Base-by-base conservation (phyloP, 1,284 basidiomycete species). In the Apiotrichum veenhuisii region DNA sequence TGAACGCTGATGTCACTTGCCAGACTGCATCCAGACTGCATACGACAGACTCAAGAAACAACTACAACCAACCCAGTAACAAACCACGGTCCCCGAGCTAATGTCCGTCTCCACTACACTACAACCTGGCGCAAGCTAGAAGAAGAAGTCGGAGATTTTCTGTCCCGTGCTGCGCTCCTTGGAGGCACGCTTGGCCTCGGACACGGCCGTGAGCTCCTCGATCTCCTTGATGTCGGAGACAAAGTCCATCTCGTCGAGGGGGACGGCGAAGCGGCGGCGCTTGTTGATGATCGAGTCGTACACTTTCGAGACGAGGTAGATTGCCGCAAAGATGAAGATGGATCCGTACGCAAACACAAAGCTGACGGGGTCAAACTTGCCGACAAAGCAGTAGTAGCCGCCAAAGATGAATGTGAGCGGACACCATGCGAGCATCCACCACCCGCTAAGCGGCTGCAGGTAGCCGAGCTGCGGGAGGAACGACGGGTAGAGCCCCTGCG, bases 261-360 rank as follows among this genome's bases (percentile, higher is more conserved):
- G 59, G 38, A 61, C 58, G 18, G 23, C 47, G 4, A 58, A 40
- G 43, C 57, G 55, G 38, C 43, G 55, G 2, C 65, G 55, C 20
- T 62, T 55, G 52, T 64, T 63, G 36, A 64, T 30, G 38, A 62
- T 11, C 7, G 42, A 46, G 20, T 60, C 51, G 50, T 61, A 66
- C 33, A 54, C 27, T 55, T 72, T 72, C 52, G 66, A 65, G 22
- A 59, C 64, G 52, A 74, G 42, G 43, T 61, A 58, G 46, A 73
- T 65, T 46, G 60, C 67, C 18, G 61, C 38, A 42, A 72, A 70
- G 54, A 74, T 64, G 56, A 71, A 72, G 41, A 67, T 55, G 44
- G 64, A 63, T 5, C 66, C 69, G 52, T 72, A 70, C 34, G 63
- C 44, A 17, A 48, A 52, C 17, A 55, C 42, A 37, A 52, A 53